A percentile compares a stretch with the other conserved stretches of the same genome.
Evolutionary conservation across 1,284 basidiomycete genomes (phyloP).

Genomic region (Cutaneotrichosporon cutaneum): DNA sequence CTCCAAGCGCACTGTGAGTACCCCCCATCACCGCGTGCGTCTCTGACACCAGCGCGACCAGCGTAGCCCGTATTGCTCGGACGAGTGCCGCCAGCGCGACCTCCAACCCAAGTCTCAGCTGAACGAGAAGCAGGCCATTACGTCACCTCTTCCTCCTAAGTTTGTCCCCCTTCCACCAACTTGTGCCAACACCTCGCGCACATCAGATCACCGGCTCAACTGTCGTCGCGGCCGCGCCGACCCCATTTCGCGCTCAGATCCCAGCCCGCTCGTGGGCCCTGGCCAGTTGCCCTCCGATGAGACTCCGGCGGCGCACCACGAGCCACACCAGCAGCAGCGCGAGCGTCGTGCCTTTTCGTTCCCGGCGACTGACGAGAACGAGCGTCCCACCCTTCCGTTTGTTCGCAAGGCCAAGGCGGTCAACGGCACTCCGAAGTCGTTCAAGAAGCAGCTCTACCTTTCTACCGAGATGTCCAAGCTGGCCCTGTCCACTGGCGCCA

Average conservation of each 20-base stretch:
- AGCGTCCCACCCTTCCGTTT: slow-evolving; percentile 27
- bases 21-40: neutral
- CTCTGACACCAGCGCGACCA: slow-evolving; percentile 34
- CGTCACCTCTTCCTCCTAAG: slow-evolving; percentile 32
- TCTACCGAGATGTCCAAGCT: slow-evolving; percentile 22
- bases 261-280: neutral
- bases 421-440: slow-evolving; percentile 16
- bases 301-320: neutral
- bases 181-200: slow-evolving; percentile 7
- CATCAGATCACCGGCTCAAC: slow-evolving; percentile 6
- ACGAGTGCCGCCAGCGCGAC: slow-evolving; percentile 38
- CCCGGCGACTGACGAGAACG: slow-evolving; percentile 30
- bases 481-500: slow-evolving; percentile 37
- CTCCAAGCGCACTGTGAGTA: slow-evolving; percentile 44
- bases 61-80: slow-evolving; percentile 44
- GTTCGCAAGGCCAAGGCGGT: slow-evolving; percentile 33
- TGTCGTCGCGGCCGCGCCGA: neutral
- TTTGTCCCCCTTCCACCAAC: slow-evolving; percentile 14
- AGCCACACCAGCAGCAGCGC: slow-evolving; percentile 17
- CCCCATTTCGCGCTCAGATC: neutral
- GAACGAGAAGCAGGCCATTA: slow-evolving; percentile 23
- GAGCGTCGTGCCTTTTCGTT: slow-evolving; percentile 50
- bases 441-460: slow-evolving; percentile 12
- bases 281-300: neutral
- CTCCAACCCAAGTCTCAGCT: slow-evolving; percentile 17